Conservation (phyloP, 768 basidiomycete genomes). For the Omphalotus guepiniiformis region DNA sequence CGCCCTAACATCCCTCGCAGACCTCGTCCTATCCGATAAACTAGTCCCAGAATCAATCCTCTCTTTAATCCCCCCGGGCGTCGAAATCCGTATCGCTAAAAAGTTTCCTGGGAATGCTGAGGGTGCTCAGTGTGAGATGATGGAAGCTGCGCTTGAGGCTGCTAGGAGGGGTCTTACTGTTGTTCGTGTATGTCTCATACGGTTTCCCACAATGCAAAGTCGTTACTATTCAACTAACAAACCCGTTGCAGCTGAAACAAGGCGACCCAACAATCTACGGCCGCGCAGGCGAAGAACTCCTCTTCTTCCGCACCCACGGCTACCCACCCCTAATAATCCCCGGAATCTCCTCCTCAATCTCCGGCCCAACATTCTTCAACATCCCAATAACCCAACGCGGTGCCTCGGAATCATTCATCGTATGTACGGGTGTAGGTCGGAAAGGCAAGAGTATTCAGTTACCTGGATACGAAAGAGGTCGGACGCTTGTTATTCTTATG, state of each 20-base stretch:
- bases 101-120: slow-evolving; percentile 99
- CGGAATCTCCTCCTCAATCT: slow-evolving; percentile 85
- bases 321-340: slow-evolving; percentile 84
- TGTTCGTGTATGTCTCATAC: slow-evolving; percentile 59
- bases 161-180: slow-evolving; percentile 79
- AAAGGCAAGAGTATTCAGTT: slow-evolving; percentile 76
- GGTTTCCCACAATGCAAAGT: neutral
- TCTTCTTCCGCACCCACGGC: slow-evolving; percentile 80
- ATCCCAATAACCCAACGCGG: slow-evolving; percentile 97
- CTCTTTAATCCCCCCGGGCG: slow-evolving; percentile 68
- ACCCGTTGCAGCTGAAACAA: slow-evolving; percentile 75
- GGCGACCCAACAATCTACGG: slow-evolving; percentile 96
- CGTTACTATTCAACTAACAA: neutral
- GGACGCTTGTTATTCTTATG: slow-evolving; percentile 89
- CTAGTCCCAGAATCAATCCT: slow-evolving; percentile 90
- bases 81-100: slow-evolving; percentile 82
- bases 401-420: slow-evolving; percentile 81
- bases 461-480: slow-evolving; percentile 81
- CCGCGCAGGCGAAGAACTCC: slow-evolving; percentile 89
- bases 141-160: slow-evolving; percentile 85
- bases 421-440: slow-evolving; percentile 93
- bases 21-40: slow-evolving; percentile 93
- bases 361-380: slow-evolving; percentile 83
- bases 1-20: slow-evolving; percentile 73
- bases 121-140: slow-evolving; percentile 90